Percentiles rank a stretch among this genome's conserved stretches.
phyloP scores from a whole-genome alignment of 1,139 yeast species.

The Geotrichum candidum region DNA sequence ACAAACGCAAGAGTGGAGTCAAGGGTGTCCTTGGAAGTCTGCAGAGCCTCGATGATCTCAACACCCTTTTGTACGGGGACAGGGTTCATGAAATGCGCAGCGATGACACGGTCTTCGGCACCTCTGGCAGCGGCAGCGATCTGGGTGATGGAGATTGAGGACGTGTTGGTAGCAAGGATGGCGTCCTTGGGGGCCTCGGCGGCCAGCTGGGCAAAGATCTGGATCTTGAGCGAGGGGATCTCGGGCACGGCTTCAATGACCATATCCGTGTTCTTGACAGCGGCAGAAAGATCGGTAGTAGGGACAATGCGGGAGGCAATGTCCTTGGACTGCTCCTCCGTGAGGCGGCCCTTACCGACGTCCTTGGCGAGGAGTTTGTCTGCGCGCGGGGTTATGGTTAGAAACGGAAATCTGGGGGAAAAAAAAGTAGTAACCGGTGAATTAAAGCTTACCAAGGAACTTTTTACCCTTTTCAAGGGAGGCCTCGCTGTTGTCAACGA shows the following conservation, averaged over 20 bases:
- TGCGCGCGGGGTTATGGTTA: background rate
- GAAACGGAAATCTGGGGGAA: background rate
- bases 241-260: conserved; percentile 44
- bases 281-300: conserved; percentile 28
- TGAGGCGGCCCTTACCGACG: conserved; percentile 35
- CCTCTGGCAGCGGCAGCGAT: conserved; percentile 41
- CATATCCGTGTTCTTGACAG: conserved; percentile 34
- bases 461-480: conserved; percentile 33
- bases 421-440: background rate
- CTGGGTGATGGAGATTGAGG: conserved; percentile 41
- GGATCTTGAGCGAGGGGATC: conserved; percentile 35
- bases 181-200: conserved; percentile 30
- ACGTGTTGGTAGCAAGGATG: conserved; percentile 41
- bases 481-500: conserved; percentile 35
- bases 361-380: conserved; percentile 38
- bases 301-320: conserved; percentile 30
- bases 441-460: conserved; percentile 27
- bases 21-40: conserved; percentile 37
- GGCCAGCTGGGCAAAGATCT: conserved; percentile 37
- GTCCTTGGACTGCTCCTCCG: conserved; percentile 32
- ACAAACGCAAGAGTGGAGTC: conserved; percentile 33
- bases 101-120: conserved; percentile 39
- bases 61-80: conserved; percentile 44
- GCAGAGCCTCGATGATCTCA: conserved; percentile 41
- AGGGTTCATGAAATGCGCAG: conserved; percentile 44